phyloP scores from a whole-genome alignment of 768 basidiomycete species.

The Calocybe indica region DNA sequence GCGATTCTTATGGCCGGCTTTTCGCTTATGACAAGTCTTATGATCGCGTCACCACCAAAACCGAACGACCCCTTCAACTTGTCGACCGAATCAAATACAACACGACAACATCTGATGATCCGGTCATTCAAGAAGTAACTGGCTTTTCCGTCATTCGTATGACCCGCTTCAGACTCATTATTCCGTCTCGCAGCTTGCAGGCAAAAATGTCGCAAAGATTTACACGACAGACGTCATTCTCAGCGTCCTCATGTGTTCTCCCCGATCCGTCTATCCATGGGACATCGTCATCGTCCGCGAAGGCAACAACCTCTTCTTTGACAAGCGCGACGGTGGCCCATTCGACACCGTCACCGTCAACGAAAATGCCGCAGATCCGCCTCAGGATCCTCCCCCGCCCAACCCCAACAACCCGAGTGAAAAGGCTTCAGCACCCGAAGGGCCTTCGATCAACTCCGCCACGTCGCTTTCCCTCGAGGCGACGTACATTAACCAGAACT shows the following conservation, averaged over 20 bases:
- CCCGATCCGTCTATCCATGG: slow-evolving; percentile 96
- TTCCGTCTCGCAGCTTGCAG: slow-evolving; percentile 52
- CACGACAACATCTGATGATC: slow-evolving; percentile 96
- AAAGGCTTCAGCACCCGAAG: slow-evolving; percentile 55
- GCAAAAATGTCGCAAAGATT: slow-evolving; percentile 75
- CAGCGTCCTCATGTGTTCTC: slow-evolving; percentile 92
- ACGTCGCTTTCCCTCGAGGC: slow-evolving; percentile 94
- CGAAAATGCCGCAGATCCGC: slow-evolving; percentile 95
- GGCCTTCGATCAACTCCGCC: slow-evolving; percentile 86
- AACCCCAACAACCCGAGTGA: slow-evolving; percentile 76
- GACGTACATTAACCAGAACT: slow-evolving; percentile 98
- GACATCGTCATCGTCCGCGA: slow-evolving; percentile 94
- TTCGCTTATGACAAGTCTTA: slow-evolving; percentile 92
- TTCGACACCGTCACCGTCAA: slow-evolving; percentile 98
- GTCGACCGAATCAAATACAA: slow-evolving; percentile 97
- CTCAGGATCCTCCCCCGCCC: slow-evolving; percentile 72
- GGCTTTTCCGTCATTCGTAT: background rate
- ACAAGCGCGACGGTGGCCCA: slow-evolving; percentile 96
- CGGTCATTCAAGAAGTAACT: slow-evolving; percentile 84
- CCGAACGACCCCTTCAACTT: slow-evolving; percentile 84
- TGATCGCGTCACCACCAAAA: slow-evolving; percentile 93
- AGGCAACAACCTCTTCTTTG: slow-evolving; percentile 90
- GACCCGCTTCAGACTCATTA: slow-evolving; percentile 1
- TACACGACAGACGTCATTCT: slow-evolving; percentile 96
- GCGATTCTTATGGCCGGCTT: slow-evolving; percentile 83